These are phyloP conservation scores for Gamarada debralockiae DNA, from an alignment of 495 filamentous ascomycete genomes.

Conservation along the genomic window DNA sequence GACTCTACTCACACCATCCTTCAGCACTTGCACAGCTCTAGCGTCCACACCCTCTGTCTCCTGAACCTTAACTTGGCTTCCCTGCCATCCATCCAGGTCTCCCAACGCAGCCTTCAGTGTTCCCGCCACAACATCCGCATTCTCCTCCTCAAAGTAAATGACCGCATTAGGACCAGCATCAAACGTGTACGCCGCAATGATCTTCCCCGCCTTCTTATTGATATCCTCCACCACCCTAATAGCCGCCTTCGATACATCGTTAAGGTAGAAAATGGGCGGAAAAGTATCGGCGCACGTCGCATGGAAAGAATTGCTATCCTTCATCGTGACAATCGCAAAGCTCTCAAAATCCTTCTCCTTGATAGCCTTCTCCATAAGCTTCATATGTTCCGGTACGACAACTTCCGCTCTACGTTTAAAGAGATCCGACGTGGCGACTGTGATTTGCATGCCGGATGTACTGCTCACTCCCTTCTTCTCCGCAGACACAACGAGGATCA, in stretches of 20 bases:
- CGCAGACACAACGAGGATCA: conserved; percentile 84
- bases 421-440: conserved; percentile 78
- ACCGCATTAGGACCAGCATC: conserved; percentile 97
- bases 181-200: conserved; percentile 90
- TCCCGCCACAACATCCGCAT: conserved; percentile 66
- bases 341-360: conserved; percentile 68
- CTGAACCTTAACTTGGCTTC: conserved; percentile 39
- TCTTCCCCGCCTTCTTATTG: conserved; percentile 68
- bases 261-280: conserved; percentile 98
- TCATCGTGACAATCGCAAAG: conserved; percentile 93
- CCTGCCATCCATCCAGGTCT: conserved; percentile 60
- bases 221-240: conserved; percentile 85
- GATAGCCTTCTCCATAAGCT: conserved; percentile 81
- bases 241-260: conserved; percentile 81
- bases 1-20: conserved; percentile 77
- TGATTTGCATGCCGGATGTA: conserved; percentile 95
- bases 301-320: conserved; percentile 95
- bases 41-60: conserved; percentile 50
- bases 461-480: conserved; percentile 92
- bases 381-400: conserved; percentile 82
- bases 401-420: conserved; percentile 67
- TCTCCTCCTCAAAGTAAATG: conserved; percentile 84
- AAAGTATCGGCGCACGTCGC: conserved; percentile 90
- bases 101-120: conserved; percentile 57
- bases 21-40: conserved; percentile 54